Percentiles rank a stretch among this genome's conserved stretches.
phyloP scores from a whole-genome alignment of 2,329 filamentous ascomycete genomes.

The Raffaelea albimanens region DNA sequence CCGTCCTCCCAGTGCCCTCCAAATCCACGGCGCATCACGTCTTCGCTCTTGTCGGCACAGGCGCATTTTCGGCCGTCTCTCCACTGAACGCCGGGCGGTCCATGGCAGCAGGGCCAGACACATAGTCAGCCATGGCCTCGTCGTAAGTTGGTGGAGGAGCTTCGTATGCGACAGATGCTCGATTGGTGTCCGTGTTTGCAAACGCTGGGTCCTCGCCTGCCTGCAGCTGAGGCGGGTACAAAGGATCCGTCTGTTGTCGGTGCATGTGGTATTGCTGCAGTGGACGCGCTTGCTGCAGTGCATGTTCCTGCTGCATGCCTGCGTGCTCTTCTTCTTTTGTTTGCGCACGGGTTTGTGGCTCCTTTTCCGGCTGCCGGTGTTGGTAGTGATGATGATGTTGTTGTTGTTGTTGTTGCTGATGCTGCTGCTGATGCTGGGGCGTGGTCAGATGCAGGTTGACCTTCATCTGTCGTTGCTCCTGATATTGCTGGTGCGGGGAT shows the following conservation, averaged over 20 bases:
- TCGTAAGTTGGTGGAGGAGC: constrained; percentile 94
- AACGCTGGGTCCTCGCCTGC: constrained; percentile 18
- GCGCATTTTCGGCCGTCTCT: neutral
- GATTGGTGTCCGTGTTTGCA: neutral
- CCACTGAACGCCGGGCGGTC: neutral
- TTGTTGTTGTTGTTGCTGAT: constrained; percentile 21
- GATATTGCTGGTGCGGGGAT: constrained; percentile 11
- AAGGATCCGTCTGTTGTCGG: constrained; percentile 32
- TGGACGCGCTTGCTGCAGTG: neutral
- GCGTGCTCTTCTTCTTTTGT: no score
- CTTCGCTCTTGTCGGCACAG: neutral
- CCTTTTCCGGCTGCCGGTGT: neutral
- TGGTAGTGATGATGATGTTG: neutral
- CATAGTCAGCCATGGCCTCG: constrained; percentile 74
- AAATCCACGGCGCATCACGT: neutral
- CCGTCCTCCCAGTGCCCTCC: neutral
- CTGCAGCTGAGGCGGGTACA: constrained; percentile 48
- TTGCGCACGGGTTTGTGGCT: no score
- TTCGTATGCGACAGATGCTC: constrained; percentile 34
- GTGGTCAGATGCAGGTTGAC: no score
- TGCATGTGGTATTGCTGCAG: constrained; percentile 12
- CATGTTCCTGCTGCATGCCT: no score
- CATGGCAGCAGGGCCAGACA: constrained; percentile 28
- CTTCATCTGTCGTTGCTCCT: constrained; percentile 10
- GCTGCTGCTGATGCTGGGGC: constrained; percentile 1